Base-by-base conservation (phyloP, 2,329 filamentous ascomycete genomes). In the Fusarium fracticaudum region DNA sequence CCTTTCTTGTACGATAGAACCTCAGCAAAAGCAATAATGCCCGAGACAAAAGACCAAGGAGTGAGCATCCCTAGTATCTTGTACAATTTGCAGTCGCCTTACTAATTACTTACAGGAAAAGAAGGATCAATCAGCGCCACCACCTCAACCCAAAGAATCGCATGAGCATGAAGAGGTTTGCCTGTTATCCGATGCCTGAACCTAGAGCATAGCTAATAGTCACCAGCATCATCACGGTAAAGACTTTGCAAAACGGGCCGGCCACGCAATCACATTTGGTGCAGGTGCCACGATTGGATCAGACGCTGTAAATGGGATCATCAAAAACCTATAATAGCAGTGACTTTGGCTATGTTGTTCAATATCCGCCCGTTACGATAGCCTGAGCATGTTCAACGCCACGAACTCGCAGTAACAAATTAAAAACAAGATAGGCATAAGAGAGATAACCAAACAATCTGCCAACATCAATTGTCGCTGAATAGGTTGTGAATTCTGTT, bases 71-170 rank as follows among this genome's bases (percentile, higher is more conserved):
- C 6, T 4, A 12, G 10, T 18, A 12, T 11, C 14, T 9, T 22
- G 0, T 11, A 17, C 0, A 22, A 17, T 22, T 3, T 12, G 1
- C 9, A 3, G 11, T 11, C 6, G 5, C 6, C 26, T 10, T 5
- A 35, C 6, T 20, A 3, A 51, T 18, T 20, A 1, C 7, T 7
- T 18, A 4, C 6, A 51, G 48, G 22, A 18, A 51, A 33, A 51
- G 29, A 35, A 51, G 15, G 11, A 33, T 5, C 48, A 51, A n/a
- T 35, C 48, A 10, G 48, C 48, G 29, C 15, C 31, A 7, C 29
- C 29, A 4, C 29, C 48, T 24, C 22, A 33, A 10, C 48, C 48
- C 6, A 51, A 51, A 20, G 48, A 51, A 24, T 8, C 48, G 6
- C 48, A 35, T 11, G 31, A 20, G 5, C 48, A 51, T 24, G 22